A percentile compares a stretch with the other conserved stretches of the same genome.
Evolutionary conservation across 345 rosid species (phyloP).

Genomic region (Jatropha curcas): DNA sequence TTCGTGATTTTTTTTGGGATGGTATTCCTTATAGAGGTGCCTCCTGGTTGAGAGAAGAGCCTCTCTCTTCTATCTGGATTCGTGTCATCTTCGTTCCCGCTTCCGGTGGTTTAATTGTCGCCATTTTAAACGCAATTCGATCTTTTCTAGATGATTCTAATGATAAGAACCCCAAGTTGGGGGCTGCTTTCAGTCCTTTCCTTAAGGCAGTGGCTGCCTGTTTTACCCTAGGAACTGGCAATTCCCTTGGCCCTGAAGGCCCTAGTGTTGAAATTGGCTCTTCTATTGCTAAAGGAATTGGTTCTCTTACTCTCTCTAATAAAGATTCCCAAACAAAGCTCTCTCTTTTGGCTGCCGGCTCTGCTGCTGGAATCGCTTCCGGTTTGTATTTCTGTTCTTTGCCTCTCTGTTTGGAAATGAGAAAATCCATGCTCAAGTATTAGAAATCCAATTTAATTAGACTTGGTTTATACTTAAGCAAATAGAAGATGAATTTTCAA

Average conservation of each 20-base stretch:
- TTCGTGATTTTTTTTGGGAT: slow-evolving; percentile 88
- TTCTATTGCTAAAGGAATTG: slow-evolving; percentile 68
- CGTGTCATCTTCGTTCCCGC: slow-evolving; percentile 74
- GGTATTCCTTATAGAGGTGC: slow-evolving; percentile 87
- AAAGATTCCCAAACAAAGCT: slow-evolving; percentile 44
- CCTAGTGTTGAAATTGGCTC: slow-evolving; percentile 94
- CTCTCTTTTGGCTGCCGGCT: slow-evolving; percentile 87
- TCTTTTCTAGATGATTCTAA: slow-evolving; percentile 19
- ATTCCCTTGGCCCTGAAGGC: slow-evolving; percentile 95
- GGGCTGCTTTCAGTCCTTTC: slow-evolving; percentile 55
- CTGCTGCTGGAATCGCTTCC: slow-evolving; percentile 89
- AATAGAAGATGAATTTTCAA: no score
- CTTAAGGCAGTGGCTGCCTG: slow-evolving; percentile 78
- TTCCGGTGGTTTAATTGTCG: slow-evolving; percentile 69
- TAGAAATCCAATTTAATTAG: no score
- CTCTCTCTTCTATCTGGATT: slow-evolving; percentile 54
- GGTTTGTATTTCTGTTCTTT: slow-evolving; percentile 44
- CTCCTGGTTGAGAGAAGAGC: slow-evolving; percentile 75
- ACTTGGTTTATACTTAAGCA: no score
- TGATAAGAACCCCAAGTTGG: not conserved
- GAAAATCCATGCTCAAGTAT: no score
- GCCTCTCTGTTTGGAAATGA: no score
- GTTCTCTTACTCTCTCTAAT: slow-evolving; percentile 38
- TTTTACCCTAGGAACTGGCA: slow-evolving; percentile 89
- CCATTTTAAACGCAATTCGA: slow-evolving; percentile 50